Base-by-base conservation (phyloP, 2,329 filamentous ascomycete genomes). In the Aspergillus brunneoviolaceus region DNA sequence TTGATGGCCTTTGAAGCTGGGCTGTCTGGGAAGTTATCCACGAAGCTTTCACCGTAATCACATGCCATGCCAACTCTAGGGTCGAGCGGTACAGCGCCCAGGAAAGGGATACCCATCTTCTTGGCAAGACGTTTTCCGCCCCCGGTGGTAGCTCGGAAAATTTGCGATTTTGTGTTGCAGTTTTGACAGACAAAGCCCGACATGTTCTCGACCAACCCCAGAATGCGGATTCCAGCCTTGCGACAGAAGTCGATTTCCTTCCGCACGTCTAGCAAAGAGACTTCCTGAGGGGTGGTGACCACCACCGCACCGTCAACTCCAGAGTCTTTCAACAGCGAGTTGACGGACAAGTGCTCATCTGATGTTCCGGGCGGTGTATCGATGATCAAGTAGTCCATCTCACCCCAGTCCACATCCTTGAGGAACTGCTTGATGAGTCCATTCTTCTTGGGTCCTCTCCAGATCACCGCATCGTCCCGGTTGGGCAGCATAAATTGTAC, bases 221-320 rank as follows among this genome's bases (percentile, higher is more conserved):
- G 76, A 6, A 99, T 86, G 51, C 83, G 85, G 67, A 99, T 98
- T 4, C 91, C 92, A 0, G 95, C 95, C 78, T 99, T 99, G 60
- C 88, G 84, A 77, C 96, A 99, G 72, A 99, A 99, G 72, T 99
- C 94, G 60, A 99, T 94, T 77, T 99, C 95, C 78, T 97, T 98
- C 67, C 95, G 83, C 12, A 99, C 95, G 73, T 99, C 95, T 49
- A 99, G 82, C 57, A 99, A 81, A 2, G 89, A 86, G 19, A 98
- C 92, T 77, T 99, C 96, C 75, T 99, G 95, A 1, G 95, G 95
- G 5, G 95, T 99, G 0, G 93, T 96, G 31, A 99, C 89, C 58
- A 99, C 82, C 7, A 99, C 89, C 0, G 96, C 95, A 19, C 95
- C 95, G 72, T 96, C 92, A 19, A 99, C 92, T 1, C 93, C 92